Base-by-base conservation (phyloP, 441 rosid species). In the Oxalis stricta region DNA sequence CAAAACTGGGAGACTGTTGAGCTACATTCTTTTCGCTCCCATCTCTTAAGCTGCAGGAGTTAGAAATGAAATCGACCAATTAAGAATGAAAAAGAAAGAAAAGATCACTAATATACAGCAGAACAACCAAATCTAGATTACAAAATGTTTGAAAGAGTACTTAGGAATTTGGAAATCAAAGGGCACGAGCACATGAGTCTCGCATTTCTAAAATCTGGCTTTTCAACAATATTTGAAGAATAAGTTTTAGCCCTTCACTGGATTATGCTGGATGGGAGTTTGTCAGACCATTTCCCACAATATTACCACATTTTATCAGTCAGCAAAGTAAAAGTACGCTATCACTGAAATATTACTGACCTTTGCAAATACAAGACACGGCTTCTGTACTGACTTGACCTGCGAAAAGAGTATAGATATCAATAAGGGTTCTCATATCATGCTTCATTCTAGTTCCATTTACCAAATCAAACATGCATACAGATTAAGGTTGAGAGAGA, bases 1-100 rank as follows among this genome's bases (percentile, higher is more conserved):
- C 23, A 89, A 57, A 60, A 79, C 21, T 0, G 94, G 97, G 58
- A 82, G 95, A 60, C 94, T 77, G 72, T 89, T 84, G 33, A 86
- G 86, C 59, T 84, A 51, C 97, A 84, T 42, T 89, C 53, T 63
- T 76, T 84, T 11, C 86, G 69, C 62, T 89, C 95, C 97, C 97
- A 84, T 24, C 64, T 78, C 65, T 84, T 89, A 34, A 84, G 66
- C 97, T 84, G 83, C 36, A 29, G 49, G 36, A 44, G 35, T 33
- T 23, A 45, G 5, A 47, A 33, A 44, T 23, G 42, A 33, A 10
- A 50, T 2, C 9, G 9, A 36, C 15, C 17, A 11, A 20, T 33
- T 8, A 46, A 23, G 41, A 53, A 18, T 16, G 11, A 21, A 22
- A 35, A 48, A 47, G 6, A 35, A n/a, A 16, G 11, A 19, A 23